Evolutionary conservation across 129 eudicot species (phyloP).

Genomic region (Deinandra increscens): DNA sequence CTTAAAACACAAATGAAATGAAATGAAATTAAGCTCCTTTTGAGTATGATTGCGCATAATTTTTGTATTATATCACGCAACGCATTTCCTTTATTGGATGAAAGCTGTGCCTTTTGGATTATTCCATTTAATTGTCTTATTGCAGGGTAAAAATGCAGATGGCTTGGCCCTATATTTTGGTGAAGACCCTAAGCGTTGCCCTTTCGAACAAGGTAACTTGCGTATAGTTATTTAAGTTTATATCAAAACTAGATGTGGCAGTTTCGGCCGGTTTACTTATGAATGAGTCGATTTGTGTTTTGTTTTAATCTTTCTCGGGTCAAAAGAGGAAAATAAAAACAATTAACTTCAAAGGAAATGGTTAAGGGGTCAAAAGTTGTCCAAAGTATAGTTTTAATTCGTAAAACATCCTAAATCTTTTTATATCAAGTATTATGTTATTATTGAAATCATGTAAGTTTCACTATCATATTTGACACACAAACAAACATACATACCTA

Average conservation of each 20-base stretch:
- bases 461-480: constrained; percentile 1
- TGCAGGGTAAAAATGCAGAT: constrained; percentile 85
- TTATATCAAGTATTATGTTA: neutral
- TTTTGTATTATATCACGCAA: neutral
- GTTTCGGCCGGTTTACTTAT: neutral
- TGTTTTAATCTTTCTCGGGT: neutral
- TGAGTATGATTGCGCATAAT: neutral
- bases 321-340: neutral
- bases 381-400: neutral
- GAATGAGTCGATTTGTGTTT: neutral
- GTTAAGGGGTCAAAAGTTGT: neutral
- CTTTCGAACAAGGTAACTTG: constrained; percentile 78
- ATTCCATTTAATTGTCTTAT: constrained; percentile 1
- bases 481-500: too few relatives aligned
- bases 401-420: neutral
- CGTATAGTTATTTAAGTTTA: neutral
- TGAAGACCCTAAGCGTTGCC: constrained; percentile 77
- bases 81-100: neutral
- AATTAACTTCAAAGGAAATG: neutral
- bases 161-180: constrained; percentile 76
- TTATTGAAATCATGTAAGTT: neutral
- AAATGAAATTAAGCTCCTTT: neutral
- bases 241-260: neutral
- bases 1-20: neutral
- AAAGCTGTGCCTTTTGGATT: neutral